Percentiles rank a stretch among this genome's conserved stretches.
phyloP scores from a whole-genome alignment of 2,329 filamentous ascomycete genomes.

The Nemania abortiva region DNA sequence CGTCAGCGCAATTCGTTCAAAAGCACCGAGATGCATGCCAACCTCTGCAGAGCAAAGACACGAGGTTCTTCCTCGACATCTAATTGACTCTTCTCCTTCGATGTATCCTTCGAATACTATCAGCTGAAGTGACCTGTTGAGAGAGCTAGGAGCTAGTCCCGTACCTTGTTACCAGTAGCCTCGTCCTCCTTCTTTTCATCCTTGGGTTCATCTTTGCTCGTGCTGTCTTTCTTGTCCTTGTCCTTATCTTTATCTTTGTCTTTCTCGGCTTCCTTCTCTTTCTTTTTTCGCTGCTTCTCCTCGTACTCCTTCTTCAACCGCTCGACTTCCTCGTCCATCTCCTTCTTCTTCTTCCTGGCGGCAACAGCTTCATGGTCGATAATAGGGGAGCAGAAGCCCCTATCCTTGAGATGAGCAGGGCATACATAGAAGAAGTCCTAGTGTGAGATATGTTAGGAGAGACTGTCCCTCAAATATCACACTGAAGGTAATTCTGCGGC shows the following conservation, averaged over 20 bases:
- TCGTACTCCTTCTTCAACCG: slow-evolving; percentile 82
- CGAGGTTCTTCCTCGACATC: slow-evolving; percentile 75
- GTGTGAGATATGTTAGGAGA: slow-evolving; percentile 25
- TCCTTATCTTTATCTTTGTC: slow-evolving; percentile 62
- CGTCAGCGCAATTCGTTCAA: slow-evolving; percentile 37
- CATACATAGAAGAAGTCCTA: slow-evolving; percentile 94
- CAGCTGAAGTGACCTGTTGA: slow-evolving; percentile 8
- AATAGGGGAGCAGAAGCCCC: slow-evolving; percentile 81
- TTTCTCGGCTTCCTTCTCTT: slow-evolving; percentile 74
- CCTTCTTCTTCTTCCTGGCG: slow-evolving; percentile 73
- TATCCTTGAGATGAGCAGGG: slow-evolving; percentile 82
- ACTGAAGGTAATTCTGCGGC: slow-evolving; percentile 31
- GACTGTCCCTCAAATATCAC: background rate
- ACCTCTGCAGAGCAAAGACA: slow-evolving; percentile 88
- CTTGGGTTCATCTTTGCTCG: slow-evolving; percentile 24
- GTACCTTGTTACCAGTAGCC: slow-evolving; percentile 51
- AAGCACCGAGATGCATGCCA: background rate
- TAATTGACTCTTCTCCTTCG: slow-evolving; percentile 51
- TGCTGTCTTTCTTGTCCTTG: slow-evolving; percentile 59
- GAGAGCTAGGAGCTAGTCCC: background rate
- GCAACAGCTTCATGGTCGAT: slow-evolving; percentile 75
- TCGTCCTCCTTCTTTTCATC: slow-evolving; percentile 57
- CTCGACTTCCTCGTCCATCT: slow-evolving; percentile 73
- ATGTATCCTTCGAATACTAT: slow-evolving; percentile 54
- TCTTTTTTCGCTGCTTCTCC: slow-evolving; percentile 75